These are phyloP conservation scores for Waitea zeae DNA, from an alignment of 1,284 basidiomycete genomes.

Conservation along the genomic window DNA sequence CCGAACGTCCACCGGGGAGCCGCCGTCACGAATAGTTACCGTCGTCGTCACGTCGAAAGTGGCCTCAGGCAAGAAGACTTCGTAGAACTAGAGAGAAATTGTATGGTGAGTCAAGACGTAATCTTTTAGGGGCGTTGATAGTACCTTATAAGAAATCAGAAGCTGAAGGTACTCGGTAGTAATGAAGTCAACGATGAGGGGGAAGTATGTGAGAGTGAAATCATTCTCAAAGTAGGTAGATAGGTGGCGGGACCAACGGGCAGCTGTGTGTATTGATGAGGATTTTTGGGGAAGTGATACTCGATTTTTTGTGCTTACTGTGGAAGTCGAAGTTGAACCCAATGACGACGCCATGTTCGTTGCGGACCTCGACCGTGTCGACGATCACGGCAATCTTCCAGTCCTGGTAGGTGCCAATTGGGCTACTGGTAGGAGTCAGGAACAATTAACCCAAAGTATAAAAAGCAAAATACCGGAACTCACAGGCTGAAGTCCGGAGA, in stretches of 20 bases:
- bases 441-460: background rate
- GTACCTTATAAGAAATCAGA: too few species aligned
- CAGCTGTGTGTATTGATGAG: too few species aligned
- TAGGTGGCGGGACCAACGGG: constrained; percentile 12
- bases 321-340: constrained; percentile 11
- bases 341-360: constrained; percentile 8
- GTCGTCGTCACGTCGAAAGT: too few species aligned
- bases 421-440: constrained; percentile 5
- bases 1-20: too few species aligned
- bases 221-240: too few species aligned
- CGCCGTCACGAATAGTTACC: too few species aligned
- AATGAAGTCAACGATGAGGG: constrained; percentile 13
- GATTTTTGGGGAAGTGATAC: background rate
- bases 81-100: too few species aligned
- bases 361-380: constrained; percentile 10
- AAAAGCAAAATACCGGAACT: constrained; percentile 2
- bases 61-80: too few species aligned
- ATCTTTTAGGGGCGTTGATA: too few species aligned
- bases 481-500: constrained; percentile 10
- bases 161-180: constrained; percentile 13
- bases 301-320: constrained; percentile 9
- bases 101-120: too few species aligned
- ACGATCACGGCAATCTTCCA: constrained; percentile 16
- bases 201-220: too few species aligned
- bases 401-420: constrained; percentile 8